Evolutionary conservation across 352 stramenopile species (phyloP).

Genomic region (Phytophthora pluvialis): DNA sequence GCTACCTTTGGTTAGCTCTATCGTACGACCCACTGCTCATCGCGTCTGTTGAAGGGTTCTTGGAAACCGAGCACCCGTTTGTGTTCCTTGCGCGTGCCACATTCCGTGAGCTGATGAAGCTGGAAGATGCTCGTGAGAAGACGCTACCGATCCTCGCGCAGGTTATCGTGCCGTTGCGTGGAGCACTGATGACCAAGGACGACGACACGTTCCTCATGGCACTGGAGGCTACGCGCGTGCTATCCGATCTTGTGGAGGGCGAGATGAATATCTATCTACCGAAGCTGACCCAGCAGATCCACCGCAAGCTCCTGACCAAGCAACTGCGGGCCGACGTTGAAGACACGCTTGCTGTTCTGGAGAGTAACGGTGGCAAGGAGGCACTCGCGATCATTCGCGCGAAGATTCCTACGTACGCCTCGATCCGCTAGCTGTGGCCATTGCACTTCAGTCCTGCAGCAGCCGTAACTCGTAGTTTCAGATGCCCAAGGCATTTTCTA

Average conservation of each 20-base stretch:
- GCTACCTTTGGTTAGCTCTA: conserved; percentile 35
- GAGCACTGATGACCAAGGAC: conserved; percentile 70
- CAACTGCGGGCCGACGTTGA: conserved; percentile 58
- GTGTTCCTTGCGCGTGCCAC: conserved; percentile 78
- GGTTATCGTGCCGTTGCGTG: conserved; percentile 64
- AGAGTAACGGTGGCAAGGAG: conserved; percentile 78
- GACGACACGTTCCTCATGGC: conserved; percentile 77
- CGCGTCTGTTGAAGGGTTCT: conserved; percentile 74
- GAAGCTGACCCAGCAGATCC: conserved; percentile 82
- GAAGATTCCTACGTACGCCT: conserved; percentile 83
- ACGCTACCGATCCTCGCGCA: conserved; percentile 58
- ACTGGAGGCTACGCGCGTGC: conserved; percentile 66
- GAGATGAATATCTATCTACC: conserved; percentile 82
- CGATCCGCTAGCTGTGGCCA: conserved; percentile 42
- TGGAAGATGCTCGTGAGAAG: conserved; percentile 70
- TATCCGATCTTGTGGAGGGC: conserved; percentile 67
- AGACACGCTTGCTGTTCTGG: conserved; percentile 66
- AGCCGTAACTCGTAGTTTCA: not conserved
- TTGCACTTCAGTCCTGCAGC: not conserved
- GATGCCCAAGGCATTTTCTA: too few relatives aligned
- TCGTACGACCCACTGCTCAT: conserved; percentile 76
- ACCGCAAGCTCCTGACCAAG: conserved; percentile 73
- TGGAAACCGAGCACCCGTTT: conserved; percentile 78
- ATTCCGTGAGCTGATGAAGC: conserved; percentile 75
- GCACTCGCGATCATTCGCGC: conserved; percentile 75